Evolutionary conservation across 495 filamentous ascomycete species (phyloP).

Genomic region (Penicillium lagena): DNA sequence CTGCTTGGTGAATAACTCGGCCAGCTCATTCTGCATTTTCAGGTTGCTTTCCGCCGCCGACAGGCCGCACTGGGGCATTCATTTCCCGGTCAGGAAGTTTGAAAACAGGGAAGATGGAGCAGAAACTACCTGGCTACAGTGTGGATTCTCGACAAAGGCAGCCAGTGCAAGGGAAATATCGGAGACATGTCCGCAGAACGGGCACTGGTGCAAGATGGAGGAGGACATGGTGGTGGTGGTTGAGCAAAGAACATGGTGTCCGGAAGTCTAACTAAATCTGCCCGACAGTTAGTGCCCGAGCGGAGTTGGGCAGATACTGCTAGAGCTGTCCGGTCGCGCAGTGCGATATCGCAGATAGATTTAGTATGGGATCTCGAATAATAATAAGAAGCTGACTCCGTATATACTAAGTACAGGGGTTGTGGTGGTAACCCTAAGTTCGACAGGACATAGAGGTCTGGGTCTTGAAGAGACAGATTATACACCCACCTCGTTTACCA

Average conservation of each 20-base stretch:
- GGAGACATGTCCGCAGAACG: constrained; percentile 28
- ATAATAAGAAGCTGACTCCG: no score
- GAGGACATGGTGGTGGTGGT: constrained; percentile 21
- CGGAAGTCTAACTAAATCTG: no score
- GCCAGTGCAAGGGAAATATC: constrained; percentile 26
- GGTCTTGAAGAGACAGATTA: no score
- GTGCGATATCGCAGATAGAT: no score
- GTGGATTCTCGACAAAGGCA: constrained; percentile 24
- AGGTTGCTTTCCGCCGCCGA: constrained; percentile 36
- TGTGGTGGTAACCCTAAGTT: no score
- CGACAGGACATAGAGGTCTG: no score
- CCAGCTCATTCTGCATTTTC: constrained; percentile 59
- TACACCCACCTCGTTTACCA: no score
- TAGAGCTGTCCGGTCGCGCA: no score
- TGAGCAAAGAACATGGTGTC: not conserved
- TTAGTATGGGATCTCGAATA: no score
- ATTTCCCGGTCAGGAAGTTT: constrained; percentile 5
- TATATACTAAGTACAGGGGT: no score
- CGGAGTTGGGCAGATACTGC: no score
- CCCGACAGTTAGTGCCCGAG: no score
- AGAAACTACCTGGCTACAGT: constrained; percentile 31
- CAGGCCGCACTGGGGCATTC: constrained; percentile 25
- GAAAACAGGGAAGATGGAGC: not conserved
- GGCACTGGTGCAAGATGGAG: constrained; percentile 29
- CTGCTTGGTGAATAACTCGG: constrained; percentile 59